These are phyloP conservation scores for Paramyrothecium roridum DNA, from an alignment of 2,329 filamentous ascomycete genomes.

Conservation along the genomic window DNA sequence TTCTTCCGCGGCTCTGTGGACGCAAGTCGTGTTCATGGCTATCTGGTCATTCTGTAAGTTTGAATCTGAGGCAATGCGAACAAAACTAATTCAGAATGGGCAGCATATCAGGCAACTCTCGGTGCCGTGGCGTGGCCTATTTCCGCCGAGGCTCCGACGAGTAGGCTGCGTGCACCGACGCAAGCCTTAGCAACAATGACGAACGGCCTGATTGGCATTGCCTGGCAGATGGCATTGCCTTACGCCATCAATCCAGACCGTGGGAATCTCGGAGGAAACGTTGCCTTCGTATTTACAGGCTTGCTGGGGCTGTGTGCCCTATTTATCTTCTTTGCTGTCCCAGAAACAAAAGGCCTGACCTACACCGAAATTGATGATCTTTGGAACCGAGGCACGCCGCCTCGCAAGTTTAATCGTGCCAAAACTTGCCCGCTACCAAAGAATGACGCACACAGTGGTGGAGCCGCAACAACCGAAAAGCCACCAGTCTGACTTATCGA, in stretches of 20 bases:
- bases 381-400: slow-evolving; percentile 8
- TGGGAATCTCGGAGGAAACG: slow-evolving; percentile 31
- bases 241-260: slow-evolving; percentile 18
- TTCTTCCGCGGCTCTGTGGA: not conserved
- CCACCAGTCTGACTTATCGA: too few species aligned
- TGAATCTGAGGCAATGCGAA: not conserved
- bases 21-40: slow-evolving; percentile 4
- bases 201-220: slow-evolving; percentile 2
- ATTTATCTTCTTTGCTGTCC: slow-evolving; percentile 30
- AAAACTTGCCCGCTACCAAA: too few species aligned
- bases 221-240: slow-evolving; percentile 15
- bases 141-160: slow-evolving; percentile 2
- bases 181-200: slow-evolving; percentile 4
- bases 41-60: slow-evolving; percentile 3
- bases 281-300: slow-evolving; percentile 33
- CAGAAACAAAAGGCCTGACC: slow-evolving; percentile 21
- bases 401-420: not conserved
- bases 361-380: slow-evolving; percentile 19
- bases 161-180: slow-evolving; percentile 2
- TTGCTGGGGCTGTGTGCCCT: slow-evolving; percentile 18
- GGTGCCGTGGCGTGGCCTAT: slow-evolving; percentile 5
- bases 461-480: too few species aligned
- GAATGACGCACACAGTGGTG: too few species aligned
- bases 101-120: slow-evolving; percentile 5
- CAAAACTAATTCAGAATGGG: not conserved